Conservation (phyloP, 2,329 filamentous ascomycete species). For the Verticillium isaacii region DNA sequence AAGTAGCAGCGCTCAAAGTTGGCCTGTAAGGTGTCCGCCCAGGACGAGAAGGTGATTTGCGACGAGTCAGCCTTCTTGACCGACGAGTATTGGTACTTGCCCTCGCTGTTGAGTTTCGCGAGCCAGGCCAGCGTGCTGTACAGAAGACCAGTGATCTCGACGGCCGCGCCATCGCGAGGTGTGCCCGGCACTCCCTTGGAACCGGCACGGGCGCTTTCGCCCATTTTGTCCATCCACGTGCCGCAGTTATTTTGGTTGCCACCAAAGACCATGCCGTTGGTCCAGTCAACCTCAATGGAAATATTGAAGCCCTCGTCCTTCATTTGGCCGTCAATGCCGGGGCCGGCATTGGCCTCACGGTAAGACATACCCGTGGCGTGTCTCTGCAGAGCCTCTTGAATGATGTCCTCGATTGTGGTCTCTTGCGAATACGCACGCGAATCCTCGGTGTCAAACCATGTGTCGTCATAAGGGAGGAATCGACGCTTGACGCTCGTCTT, state of each 20-base stretch:
- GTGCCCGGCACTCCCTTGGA: slow-evolving; percentile 94
- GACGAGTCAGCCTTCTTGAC: slow-evolving; percentile 62
- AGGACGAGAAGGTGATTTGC: slow-evolving; percentile 66
- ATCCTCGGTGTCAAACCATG: slow-evolving; percentile 83
- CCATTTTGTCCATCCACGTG: slow-evolving; percentile 99
- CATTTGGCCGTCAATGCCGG: slow-evolving; percentile 89
- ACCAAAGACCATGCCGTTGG: slow-evolving; percentile 84
- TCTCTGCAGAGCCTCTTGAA: slow-evolving; percentile 89
- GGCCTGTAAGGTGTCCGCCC: slow-evolving; percentile 73
- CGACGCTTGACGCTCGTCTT: slow-evolving; percentile 74
- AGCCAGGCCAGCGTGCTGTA: slow-evolving; percentile 90
- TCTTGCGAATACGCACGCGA: slow-evolving; percentile 77
- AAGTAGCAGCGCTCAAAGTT: slow-evolving; percentile 95
- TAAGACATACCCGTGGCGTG: slow-evolving; percentile 90
- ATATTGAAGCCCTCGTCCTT: slow-evolving; percentile 87
- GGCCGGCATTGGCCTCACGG: slow-evolving; percentile 89
- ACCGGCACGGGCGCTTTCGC: slow-evolving; percentile 85
- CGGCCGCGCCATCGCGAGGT: slow-evolving; percentile 89
- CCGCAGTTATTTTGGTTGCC: slow-evolving; percentile 94
- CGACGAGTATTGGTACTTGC: slow-evolving; percentile 67
- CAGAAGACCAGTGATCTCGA: slow-evolving; percentile 90
- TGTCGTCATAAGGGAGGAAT: slow-evolving; percentile 93
- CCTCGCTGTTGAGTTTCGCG: slow-evolving; percentile 57
- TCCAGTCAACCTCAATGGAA: slow-evolving; percentile 86
- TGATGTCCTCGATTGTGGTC: slow-evolving; percentile 80